These are phyloP conservation scores for Porcisia hertigi DNA, from an alignment of 208 protist species.

Conservation along the genomic window DNA sequence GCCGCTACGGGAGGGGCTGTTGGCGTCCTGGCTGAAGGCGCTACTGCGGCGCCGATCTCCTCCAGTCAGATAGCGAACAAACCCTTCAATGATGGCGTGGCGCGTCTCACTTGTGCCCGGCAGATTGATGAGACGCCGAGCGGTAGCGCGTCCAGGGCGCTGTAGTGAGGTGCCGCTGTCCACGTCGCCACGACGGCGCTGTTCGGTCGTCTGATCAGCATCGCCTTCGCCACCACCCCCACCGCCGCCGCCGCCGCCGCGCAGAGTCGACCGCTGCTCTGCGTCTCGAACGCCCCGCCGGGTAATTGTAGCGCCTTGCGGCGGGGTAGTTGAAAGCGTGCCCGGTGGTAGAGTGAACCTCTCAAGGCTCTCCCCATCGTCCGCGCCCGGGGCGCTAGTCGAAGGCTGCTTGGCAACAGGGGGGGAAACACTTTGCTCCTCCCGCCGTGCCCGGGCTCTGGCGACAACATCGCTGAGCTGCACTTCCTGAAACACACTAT, in stretches of 20 bases:
- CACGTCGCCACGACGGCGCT: constrained; percentile 8
- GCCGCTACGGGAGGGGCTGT: constrained; percentile 7
- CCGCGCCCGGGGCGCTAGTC: not conserved
- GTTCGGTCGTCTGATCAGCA: not conserved
- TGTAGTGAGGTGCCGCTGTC: constrained; percentile 5
- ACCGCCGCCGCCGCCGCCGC: not conserved
- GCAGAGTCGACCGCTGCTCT: constrained; percentile 4
- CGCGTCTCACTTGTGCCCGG: constrained; percentile 13
- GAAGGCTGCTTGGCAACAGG: not conserved
- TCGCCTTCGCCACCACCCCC: not conserved
- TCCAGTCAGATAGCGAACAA: constrained; percentile 25
- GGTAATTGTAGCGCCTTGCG: constrained; percentile 11
- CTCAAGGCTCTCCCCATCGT: constrained; percentile 7
- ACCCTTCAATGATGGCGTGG: constrained; percentile 33
- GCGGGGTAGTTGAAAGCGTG: constrained; percentile 16
- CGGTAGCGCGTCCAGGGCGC: not conserved
- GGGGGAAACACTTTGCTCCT: not conserved
- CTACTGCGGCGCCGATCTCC: constrained; percentile 23
- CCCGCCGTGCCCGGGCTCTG: constrained; percentile 8
- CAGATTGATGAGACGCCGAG: constrained; percentile 6
- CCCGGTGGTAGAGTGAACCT: constrained; percentile 27
- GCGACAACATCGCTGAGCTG: constrained; percentile 37
- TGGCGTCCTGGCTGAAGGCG: not conserved
- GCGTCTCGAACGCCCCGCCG: constrained; percentile 22
- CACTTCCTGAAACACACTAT: constrained; percentile 26